These are phyloP conservation scores for Fagus sylvatica DNA, from an alignment of 306 rosid species.

Conservation along the genomic window DNA sequence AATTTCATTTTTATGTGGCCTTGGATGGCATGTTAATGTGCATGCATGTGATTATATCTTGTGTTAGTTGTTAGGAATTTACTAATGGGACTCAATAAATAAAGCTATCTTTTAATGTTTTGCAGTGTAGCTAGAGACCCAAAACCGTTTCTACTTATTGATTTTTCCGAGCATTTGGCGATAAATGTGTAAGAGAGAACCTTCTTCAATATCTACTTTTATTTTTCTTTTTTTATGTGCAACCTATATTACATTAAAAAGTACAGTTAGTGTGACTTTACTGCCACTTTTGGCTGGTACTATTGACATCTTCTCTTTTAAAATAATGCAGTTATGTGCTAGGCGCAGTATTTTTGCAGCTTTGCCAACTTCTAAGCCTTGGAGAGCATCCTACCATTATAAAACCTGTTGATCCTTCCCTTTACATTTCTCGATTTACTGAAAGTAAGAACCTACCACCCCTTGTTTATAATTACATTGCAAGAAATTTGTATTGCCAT, in stretches of 20 bases:
- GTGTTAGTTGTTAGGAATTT: background rate
- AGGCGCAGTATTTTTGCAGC: slow-evolving; percentile 83
- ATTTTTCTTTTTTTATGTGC: background rate
- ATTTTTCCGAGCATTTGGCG: slow-evolving; percentile 62
- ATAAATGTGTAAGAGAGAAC: slow-evolving; percentile 66
- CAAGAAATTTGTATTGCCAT: slow-evolving; percentile 5
- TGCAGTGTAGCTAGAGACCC: slow-evolving; percentile 51
- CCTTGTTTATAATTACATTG: background rate
- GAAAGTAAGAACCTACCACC: slow-evolving; percentile 48
- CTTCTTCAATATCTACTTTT: slow-evolving; percentile 11
- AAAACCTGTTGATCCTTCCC: slow-evolving; percentile 82
- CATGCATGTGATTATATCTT: background rate
- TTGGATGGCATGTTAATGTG: background rate
- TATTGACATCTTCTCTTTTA: slow-evolving; percentile 8
- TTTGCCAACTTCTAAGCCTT: slow-evolving; percentile 66
- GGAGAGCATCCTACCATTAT: slow-evolving; percentile 65
- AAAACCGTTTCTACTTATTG: slow-evolving; percentile 86
- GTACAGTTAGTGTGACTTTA: slow-evolving; percentile 4
- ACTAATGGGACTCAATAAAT: background rate
- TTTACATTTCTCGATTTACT: slow-evolving; percentile 62
- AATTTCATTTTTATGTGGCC: background rate
- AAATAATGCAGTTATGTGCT: slow-evolving; percentile 61
- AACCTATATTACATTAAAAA: background rate
- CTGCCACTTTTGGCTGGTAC: slow-evolving; percentile 5
- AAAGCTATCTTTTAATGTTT: background rate